Percentiles rank a stretch among this genome's conserved stretches.
Evolutionary conservation across 176 grass and related monocot species (phyloP).

Genomic region (Zoysia pacifica): DNA sequence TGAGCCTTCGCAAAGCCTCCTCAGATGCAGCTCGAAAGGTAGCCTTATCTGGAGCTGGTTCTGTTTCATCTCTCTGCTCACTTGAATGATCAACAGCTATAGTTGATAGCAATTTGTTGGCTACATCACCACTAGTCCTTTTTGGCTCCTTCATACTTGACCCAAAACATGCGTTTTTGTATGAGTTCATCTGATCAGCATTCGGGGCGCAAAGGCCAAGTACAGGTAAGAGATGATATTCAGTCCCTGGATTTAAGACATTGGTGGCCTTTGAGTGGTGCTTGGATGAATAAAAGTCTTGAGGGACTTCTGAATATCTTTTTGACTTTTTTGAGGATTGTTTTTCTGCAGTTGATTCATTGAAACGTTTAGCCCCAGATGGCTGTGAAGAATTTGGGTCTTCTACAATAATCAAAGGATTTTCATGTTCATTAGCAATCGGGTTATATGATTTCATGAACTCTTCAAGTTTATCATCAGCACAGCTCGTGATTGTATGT

Average conservation of each 20-base stretch:
- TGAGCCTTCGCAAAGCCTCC: constrained; percentile 60
- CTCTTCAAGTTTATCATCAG: constrained; percentile 44
- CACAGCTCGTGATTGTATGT: constrained; percentile 45
- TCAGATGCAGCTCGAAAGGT: constrained; percentile 50
- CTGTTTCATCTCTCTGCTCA: constrained; percentile 41
- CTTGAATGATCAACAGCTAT: constrained; percentile 39
- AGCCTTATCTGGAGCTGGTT: constrained; percentile 38
- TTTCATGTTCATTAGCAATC: constrained; percentile 45
- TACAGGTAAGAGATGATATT: constrained; percentile 76
- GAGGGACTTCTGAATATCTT: constrained; percentile 58
- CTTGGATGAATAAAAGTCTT: constrained; percentile 60
- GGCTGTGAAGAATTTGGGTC: constrained; percentile 41
- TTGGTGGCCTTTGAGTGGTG: constrained; percentile 48
- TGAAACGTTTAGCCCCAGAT: constrained; percentile 50
- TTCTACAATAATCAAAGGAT: constrained; percentile 50
- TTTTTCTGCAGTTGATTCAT: constrained; percentile 53
- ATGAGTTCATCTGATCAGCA: constrained; percentile 65
- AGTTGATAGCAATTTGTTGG: constrained; percentile 37
- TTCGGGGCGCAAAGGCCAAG: constrained; percentile 95
- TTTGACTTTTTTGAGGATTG: constrained; percentile 60
- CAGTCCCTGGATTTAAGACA: constrained; percentile 55
- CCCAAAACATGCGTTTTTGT: constrained; percentile 44
- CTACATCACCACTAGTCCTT: constrained; percentile 44
- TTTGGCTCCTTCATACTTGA: constrained; percentile 54
- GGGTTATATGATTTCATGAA: constrained; percentile 49